Conservation (phyloP, 1,139 yeast genomes). For the Pneumocystis wakefieldiae region DNA sequence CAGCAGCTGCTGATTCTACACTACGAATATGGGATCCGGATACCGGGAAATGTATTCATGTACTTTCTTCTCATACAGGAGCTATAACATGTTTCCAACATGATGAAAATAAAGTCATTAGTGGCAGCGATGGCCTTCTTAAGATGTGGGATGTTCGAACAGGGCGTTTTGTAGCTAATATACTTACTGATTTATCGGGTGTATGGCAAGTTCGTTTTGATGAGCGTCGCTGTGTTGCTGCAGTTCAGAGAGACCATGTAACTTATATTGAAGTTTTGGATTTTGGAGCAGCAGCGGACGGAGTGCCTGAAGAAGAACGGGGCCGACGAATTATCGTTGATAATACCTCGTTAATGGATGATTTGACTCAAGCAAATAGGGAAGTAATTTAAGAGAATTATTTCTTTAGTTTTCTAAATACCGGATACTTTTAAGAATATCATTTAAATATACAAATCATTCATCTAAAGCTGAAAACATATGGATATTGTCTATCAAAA, state of each 20-base stretch:
- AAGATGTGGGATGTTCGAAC: conserved; percentile 71
- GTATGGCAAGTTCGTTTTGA: conserved; percentile 94
- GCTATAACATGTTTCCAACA: conserved; percentile 92
- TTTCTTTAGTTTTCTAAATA: background rate
- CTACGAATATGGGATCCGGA: conserved; percentile 85
- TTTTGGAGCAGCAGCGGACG: conserved; percentile 29
- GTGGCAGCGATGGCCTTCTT: conserved; percentile 76
- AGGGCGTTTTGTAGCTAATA: conserved; percentile 62
- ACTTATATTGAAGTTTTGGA: conserved; percentile 71
- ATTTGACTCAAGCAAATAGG: background rate
- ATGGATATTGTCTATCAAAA: background rate
- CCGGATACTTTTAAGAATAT: background rate
- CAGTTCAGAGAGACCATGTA: conserved; percentile 63
- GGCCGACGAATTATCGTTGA: background rate
- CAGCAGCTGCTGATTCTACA: conserved; percentile 93
- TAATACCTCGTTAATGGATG: background rate
- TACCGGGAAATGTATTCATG: conserved; percentile 51
- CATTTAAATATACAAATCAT: background rate
- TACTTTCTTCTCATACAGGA: conserved; percentile 68
- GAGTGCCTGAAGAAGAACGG: background rate
- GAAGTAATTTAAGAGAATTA: background rate
- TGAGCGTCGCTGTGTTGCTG: conserved; percentile 73
- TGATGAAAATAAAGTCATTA: conserved; percentile 66
- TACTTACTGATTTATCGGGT: conserved; percentile 59
- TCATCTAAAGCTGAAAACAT: background rate